These are phyloP conservation scores for sunflower (Helianthus annuus) DNA, from an alignment of 129 eudicot genomes.

Conservation along the genomic window DNA sequence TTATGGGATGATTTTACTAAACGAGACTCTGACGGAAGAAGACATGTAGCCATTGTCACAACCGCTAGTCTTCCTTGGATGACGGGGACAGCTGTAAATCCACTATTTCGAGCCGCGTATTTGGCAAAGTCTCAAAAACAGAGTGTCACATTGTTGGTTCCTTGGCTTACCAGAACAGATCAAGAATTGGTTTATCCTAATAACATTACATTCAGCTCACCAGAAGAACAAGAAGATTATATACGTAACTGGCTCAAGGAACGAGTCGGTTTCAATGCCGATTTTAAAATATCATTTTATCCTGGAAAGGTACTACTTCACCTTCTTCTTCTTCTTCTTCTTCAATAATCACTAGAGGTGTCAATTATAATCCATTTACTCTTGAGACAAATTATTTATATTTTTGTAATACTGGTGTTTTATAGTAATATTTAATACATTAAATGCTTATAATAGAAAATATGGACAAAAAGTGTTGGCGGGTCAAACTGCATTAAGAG, in stretches of 20 bases:
- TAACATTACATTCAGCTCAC: constrained; percentile 76
- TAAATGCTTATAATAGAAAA: background rate
- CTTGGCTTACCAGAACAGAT: constrained; percentile 93
- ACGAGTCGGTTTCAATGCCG: constrained; percentile 85
- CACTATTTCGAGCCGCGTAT: constrained; percentile 96
- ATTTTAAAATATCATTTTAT: constrained; percentile 91
- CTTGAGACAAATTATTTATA: background rate
- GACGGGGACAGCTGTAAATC: constrained; percentile 99
- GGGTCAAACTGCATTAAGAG: background rate
- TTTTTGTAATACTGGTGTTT: background rate
- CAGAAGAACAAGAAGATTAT: constrained; percentile 90
- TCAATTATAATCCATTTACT: background rate
- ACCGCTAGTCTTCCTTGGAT: constrained; percentile 99
- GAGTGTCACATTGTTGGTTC: constrained; percentile 85
- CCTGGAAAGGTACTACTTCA: constrained; percentile 80
- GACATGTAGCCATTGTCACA: constrained; percentile 97
- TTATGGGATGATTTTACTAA: constrained; percentile 60
- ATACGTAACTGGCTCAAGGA: constrained; percentile 95
- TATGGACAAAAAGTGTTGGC: background rate
- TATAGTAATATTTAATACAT: background rate
- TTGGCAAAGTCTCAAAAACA: constrained; percentile 81
- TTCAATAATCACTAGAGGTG: constrained; percentile 2
- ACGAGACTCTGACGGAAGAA: constrained; percentile 55
- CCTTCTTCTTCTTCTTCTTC: background rate
- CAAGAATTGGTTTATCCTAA: constrained; percentile 94